Percentiles rank a stretch among this genome's conserved stretches.
phyloP scores from a whole-genome alignment of 2,329 filamentous ascomycete species.

The Uncinocarpus reesii region DNA sequence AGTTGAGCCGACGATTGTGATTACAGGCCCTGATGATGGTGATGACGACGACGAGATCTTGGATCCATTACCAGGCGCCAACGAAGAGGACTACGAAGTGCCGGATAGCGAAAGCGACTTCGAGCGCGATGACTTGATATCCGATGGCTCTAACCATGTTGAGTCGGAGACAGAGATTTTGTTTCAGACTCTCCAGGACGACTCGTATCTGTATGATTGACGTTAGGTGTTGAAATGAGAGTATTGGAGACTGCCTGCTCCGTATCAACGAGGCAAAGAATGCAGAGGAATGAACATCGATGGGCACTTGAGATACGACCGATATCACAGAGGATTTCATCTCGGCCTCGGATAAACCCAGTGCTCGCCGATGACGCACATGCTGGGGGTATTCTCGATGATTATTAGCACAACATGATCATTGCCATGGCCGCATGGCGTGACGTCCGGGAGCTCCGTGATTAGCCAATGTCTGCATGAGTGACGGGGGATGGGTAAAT shows the following conservation, averaged over 20 bases:
- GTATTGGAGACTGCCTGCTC: not conserved
- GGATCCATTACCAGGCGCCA: conserved; percentile 3
- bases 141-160: not conserved
- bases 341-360: too few species aligned
- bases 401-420: too few species aligned
- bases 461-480: too few species aligned
- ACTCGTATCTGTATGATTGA: not conserved
- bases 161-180: not conserved
- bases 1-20: not conserved
- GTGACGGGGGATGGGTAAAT: too few species aligned
- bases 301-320: too few species aligned
- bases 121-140: conserved; percentile 3
- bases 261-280: not conserved
- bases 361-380: too few species aligned
- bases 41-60: conserved; percentile 11
- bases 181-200: not conserved
- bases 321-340: too few species aligned
- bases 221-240: not conserved
- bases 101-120: conserved; percentile 13
- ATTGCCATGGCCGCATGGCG: too few species aligned
- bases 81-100: conserved; percentile 11
- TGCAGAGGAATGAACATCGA: too few species aligned
- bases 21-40: not conserved
- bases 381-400: too few species aligned
- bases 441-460: too few species aligned